These are phyloP conservation scores for Aethionema arabicum DNA, from an alignment of 345 rosid species.

Conservation along the genomic window DNA sequence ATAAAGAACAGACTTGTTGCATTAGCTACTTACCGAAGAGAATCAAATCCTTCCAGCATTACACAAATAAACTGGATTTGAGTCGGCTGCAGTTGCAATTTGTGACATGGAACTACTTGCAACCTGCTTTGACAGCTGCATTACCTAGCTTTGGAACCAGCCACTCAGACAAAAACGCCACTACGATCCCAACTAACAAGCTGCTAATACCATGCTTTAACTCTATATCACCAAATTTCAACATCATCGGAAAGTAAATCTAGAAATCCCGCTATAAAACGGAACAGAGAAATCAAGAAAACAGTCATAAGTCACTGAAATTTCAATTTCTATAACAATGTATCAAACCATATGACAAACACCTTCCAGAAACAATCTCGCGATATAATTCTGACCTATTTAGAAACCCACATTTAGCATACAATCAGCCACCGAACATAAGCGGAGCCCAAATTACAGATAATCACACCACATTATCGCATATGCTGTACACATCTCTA, in stretches of 20 bases:
- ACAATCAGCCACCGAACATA: no score
- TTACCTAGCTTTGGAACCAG: constrained; percentile 32
- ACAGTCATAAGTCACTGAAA: neutral
- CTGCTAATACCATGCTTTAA: constrained; percentile 32
- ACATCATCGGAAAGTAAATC: constrained; percentile 45
- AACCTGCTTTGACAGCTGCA: constrained; percentile 33
- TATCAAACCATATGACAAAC: neutral
- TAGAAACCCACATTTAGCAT: no score
- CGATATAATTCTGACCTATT: no score
- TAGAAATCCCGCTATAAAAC: neutral
- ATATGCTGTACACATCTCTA: no score
- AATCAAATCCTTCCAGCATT: no score
- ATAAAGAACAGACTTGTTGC: no score
- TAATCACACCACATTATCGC: no score
- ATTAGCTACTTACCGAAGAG: no score
- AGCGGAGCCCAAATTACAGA: no score
- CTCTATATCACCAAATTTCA: constrained; percentile 49
- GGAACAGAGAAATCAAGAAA: neutral
- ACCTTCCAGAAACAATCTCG: neutral
- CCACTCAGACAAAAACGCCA: constrained; percentile 30
- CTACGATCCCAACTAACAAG: constrained; percentile 35
- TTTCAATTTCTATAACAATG: neutral
- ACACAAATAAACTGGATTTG: no score
- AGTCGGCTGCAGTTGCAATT: constrained; percentile 46
- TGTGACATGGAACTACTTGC: constrained; percentile 39